These are phyloP conservation scores for Phytophthora vignae DNA, from an alignment of 352 stramenopile genomes.

Conservation along the genomic window DNA sequence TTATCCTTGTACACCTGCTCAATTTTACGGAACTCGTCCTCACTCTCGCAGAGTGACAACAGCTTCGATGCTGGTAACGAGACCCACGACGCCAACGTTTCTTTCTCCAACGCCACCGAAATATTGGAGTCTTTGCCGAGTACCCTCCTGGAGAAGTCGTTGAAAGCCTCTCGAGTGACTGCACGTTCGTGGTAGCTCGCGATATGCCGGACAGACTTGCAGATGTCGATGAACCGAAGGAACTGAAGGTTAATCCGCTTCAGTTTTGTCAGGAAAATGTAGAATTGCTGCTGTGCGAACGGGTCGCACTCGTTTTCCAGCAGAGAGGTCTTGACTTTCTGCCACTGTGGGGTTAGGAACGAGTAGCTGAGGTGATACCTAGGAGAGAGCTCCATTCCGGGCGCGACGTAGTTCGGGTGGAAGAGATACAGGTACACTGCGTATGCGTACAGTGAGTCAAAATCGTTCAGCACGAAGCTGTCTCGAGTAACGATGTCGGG, in stretches of 20 bases:
- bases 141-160: conserved; percentile 71
- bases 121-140: conserved; percentile 81
- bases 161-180: conserved; percentile 61
- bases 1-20: conserved; percentile 80
- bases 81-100: conserved; percentile 71
- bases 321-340: conserved; percentile 71
- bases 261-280: conserved; percentile 76
- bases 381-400: conserved; percentile 51
- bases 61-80: conserved; percentile 57
- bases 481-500: conserved; percentile 73
- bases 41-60: conserved; percentile 59
- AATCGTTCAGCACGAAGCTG: conserved; percentile 77
- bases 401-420: conserved; percentile 68
- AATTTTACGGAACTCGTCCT: conserved; percentile 69
- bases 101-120: conserved; percentile 71
- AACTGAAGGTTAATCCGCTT: conserved; percentile 74
- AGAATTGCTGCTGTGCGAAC: conserved; percentile 78
- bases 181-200: conserved; percentile 59
- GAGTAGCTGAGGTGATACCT: conserved; percentile 65
- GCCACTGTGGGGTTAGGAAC: conserved; percentile 67
- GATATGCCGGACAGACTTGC: conserved; percentile 56
- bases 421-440: conserved; percentile 70
- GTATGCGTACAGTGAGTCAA: conserved; percentile 78
- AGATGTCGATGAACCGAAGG: conserved; percentile 63
- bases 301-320: conserved; percentile 66